phyloP scores from a whole-genome alignment of 106 monocot genomes.

The Platanthera zijinensis region DNA sequence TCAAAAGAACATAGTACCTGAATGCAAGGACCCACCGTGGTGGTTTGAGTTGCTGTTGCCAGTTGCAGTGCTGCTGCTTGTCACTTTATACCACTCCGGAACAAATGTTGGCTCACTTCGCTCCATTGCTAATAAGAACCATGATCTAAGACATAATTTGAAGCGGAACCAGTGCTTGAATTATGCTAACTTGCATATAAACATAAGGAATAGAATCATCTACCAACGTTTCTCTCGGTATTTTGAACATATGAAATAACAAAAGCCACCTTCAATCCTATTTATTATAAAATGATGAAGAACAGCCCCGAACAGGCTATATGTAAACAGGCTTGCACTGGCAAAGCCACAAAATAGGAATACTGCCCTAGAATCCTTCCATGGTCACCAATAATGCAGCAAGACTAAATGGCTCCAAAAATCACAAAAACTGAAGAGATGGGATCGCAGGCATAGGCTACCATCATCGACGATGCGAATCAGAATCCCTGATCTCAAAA shows the following conservation, averaged over 20 bases:
- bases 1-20: slow-evolving; percentile 15
- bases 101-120: slow-evolving; percentile 29
- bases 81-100: slow-evolving; percentile 29
- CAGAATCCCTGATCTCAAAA: background rate
- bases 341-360: background rate
- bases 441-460: background rate
- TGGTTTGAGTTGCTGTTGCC: slow-evolving; percentile 7
- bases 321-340: background rate
- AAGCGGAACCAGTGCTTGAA: background rate
- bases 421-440: background rate
- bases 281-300: background rate
- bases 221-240: background rate
- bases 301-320: background rate
- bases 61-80: slow-evolving; percentile 3
- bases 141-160: slow-evolving; percentile 4
- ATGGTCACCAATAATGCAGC: background rate
- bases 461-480: background rate
- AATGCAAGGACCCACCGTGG: slow-evolving; percentile 8
- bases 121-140: slow-evolving; percentile 18
- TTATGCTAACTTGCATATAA: background rate
- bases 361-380: background rate
- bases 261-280: background rate
- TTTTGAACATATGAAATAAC: slow-evolving; percentile 5
- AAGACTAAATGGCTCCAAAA: background rate
- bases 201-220: too few relatives aligned